A percentile compares a stretch with the other conserved stretches of the same genome.
Conservation (phyloP, 1,139 yeast species). For the Casaregolazyma suthepensis region DNA sequence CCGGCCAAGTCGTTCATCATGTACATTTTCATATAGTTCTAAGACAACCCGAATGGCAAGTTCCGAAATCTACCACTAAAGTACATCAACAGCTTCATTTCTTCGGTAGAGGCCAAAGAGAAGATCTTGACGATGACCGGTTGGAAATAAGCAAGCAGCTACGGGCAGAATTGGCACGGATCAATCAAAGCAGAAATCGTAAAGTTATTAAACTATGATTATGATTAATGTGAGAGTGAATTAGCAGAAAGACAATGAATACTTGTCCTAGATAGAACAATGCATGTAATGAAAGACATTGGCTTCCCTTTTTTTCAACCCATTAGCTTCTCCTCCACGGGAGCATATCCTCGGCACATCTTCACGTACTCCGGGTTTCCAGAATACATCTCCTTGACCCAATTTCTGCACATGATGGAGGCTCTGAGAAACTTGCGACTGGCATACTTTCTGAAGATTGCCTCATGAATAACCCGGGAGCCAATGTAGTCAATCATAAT, state of each 20-base stretch:
- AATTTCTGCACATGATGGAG: slow-evolving; percentile 76
- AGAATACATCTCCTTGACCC: slow-evolving; percentile 59
- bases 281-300: neutral
- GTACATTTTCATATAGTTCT: slow-evolving; percentile 68
- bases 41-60: slow-evolving; percentile 16
- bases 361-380: slow-evolving; percentile 4
- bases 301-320: neutral
- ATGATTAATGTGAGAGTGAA: neutral
- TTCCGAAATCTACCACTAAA: slow-evolving; percentile 4
- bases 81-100: slow-evolving; percentile 11
- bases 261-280: neutral
- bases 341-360: slow-evolving; percentile 7
- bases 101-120: slow-evolving; percentile 29
- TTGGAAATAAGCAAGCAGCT: neutral
- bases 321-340: slow-evolving; percentile 3
- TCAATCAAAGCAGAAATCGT: neutral
- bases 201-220: neutral
- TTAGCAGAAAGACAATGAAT: neutral
- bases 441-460: slow-evolving; percentile 89
- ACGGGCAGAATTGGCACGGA: neutral
- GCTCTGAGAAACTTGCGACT: slow-evolving; percentile 89
- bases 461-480: slow-evolving; percentile 80
- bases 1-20: slow-evolving; percentile 84
- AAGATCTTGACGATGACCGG: slow-evolving; percentile 27
- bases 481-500: slow-evolving; percentile 73